Base-by-base conservation (phyloP, 345 rosid species). In the Gossypium thurberi region DNA sequence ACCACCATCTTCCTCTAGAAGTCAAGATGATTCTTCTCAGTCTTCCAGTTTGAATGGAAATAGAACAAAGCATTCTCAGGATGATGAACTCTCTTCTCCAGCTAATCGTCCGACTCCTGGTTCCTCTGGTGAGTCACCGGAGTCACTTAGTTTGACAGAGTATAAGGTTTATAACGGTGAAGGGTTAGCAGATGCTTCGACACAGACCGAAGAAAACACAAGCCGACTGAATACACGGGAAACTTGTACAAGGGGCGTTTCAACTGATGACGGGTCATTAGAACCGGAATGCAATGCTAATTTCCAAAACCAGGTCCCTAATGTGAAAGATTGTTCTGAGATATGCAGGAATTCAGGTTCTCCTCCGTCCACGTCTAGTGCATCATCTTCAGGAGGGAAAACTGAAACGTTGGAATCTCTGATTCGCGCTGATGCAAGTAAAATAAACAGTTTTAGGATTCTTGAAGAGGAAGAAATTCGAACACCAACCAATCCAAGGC, bases 381-480 rank as follows among this genome's bases (percentile, higher is more conserved):
- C 88, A 6, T 95, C 97, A 8, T 84, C 98, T 14, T 78, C 91
- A 0, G 89, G 87, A n/a, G 89, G 89, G 69, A 91, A 88, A 87
- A 85, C 88, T 2, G 93, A 95, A 76, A 92, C 98, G 10, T 86
- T 95, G 83, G 98, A 95, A 79, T 91, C 99, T 70, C 72, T 92
- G 37, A 95, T 95, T 70, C 86, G 93, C 81, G 94, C 99, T 56
- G 99, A 95, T 84, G 91, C 79, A 68, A 86, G 78, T 80, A 91
- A 91, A 83, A 86, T 94, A 81, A 94, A 92, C 78, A 90, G 97
- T 75, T 92, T 91, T 76, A 86, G 98, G 84, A 95, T 92, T 75
- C 88, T 87, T 69, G 88, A 87, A 75, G 91, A 86, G 84, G 98
- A 90, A 79, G 94, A 89, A n/a, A 69, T 87, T 69, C 88, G 89